Percentiles rank a stretch among this genome's conserved stretches.
phyloP scores from a whole-genome alignment of 164 flowering plant genomes.

The Hamamelis virginiana region DNA sequence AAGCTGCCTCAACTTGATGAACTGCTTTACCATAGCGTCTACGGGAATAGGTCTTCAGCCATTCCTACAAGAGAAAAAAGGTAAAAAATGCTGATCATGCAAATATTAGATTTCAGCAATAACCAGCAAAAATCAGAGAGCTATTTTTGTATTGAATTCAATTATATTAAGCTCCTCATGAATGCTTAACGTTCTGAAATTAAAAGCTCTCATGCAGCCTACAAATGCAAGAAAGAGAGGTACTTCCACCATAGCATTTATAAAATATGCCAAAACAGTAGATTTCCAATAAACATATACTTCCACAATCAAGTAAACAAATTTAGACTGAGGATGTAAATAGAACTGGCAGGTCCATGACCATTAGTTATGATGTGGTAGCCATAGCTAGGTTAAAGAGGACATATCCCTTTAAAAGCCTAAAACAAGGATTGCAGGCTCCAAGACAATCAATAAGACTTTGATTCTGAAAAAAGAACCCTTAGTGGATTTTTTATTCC shows the following conservation, averaged over 20 bases:
- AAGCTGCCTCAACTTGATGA: constrained; percentile 66
- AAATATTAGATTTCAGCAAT: background rate
- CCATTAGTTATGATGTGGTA: too few relatives aligned
- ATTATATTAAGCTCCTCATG: background rate
- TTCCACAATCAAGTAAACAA: background rate
- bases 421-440: too few relatives aligned
- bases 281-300: too few relatives aligned
- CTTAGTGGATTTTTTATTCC: too few relatives aligned
- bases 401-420: too few relatives aligned
- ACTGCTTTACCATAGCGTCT: constrained; percentile 83
- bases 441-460: too few relatives aligned
- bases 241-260: background rate
- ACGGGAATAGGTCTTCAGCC: constrained; percentile 71
- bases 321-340: too few relatives aligned
- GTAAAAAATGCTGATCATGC: background rate
- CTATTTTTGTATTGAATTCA: background rate
- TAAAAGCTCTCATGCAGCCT: background rate
- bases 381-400: too few relatives aligned
- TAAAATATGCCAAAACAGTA: background rate
- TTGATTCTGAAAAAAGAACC: too few relatives aligned
- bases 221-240: background rate
- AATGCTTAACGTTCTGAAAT: background rate
- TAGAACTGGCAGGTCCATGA: too few relatives aligned
- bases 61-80: constrained; percentile 50
- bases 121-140: background rate